Percentiles rank a stretch among this genome's conserved stretches.
Conservation (phyloP, 73 alveolate species). For the Blepharisma japonicum region DNA sequence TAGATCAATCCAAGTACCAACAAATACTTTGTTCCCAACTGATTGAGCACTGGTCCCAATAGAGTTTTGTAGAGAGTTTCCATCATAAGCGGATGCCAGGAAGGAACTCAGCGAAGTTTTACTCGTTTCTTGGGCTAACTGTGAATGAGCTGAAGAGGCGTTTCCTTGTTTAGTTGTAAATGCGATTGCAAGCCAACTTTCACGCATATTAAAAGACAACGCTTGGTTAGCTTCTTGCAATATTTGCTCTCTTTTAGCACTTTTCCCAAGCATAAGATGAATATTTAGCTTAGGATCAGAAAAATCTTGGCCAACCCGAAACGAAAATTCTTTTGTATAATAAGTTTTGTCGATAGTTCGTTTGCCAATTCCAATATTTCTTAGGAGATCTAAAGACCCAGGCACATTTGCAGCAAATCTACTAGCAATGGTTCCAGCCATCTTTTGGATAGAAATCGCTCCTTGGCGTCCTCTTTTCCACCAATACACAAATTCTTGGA, state of each 20-base stretch:
- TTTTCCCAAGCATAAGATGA: background rate
- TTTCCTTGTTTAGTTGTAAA: no score
- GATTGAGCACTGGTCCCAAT: no score
- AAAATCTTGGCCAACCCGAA: background rate
- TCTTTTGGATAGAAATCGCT: background rate
- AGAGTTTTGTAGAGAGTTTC: no score
- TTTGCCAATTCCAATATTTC: background rate
- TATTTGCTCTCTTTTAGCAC: conserved; percentile 23
- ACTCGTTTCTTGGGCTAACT: no score
- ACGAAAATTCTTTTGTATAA: background rate
- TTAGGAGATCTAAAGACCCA: background rate
- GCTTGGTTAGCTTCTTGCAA: background rate
- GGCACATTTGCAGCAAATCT: background rate
- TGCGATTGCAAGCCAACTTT: background rate
- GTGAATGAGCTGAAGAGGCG: no score
- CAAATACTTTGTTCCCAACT: no score
- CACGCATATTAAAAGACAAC: background rate
- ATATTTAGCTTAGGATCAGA: background rate
- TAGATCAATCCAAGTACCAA: no score
- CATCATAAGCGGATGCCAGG: no score
- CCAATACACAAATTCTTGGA: conserved; percentile 56
- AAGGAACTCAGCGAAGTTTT: no score
- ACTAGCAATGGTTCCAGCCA: background rate
- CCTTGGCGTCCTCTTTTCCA: conserved; percentile 32
- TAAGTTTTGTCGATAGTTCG: background rate